Evolutionary conservation across 1,284 basidiomycete species (phyloP), one percentile per base, ranked within the genome.

Genomic region (Leccinum ponderosum): DNA sequence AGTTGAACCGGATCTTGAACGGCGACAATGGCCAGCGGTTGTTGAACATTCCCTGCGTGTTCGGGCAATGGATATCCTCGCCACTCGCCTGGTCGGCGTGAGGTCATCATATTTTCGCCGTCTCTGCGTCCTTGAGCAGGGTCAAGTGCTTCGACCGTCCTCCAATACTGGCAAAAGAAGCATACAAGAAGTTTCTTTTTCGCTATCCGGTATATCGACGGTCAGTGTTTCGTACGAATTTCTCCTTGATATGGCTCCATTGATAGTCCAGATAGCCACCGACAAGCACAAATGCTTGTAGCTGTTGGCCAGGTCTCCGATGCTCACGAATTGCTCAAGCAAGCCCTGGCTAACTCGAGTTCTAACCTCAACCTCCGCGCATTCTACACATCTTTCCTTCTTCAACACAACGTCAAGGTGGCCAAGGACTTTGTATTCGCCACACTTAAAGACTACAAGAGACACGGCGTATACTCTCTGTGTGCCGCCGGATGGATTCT

Each of bases 131-230:
- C n/a, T n/a, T n/a, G n/a, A n/a, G n/a, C n/a, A n/a, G n/a, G n/a
- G n/a, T n/a, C n/a, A n/a, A n/a, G n/a, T n/a, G n/a, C n/a, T n/a
- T n/a, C n/a, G n/a, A n/a, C n/a, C n/a, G n/a, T n/a, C n/a, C n/a
- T n/a, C n/a, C 20, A 20, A 20, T 20, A 20, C 20, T 20, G 20
- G 94, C 95, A 9, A 87, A 83, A 63, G 90, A 91, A 66, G 93
- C 93, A 6, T 97, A 95, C 68, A 86, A 90, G 53, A 93, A 94
- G 71, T 80, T 98, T 6, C 75, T 97, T 29, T 78, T 85, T 15
- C 83, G 91, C 59, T 95, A 98, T 79, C 93, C 94, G 0, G 95
- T 97, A 97, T 73, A 85, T 94, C 52, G 95, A 97, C 73, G 95
- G 95, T 95, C 67, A 62, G 89, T 79, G 20, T 33, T 53, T 35